Base-by-base conservation (phyloP, 495 filamentous ascomycete species). In the Hypoxylon crocopeplum region DNA sequence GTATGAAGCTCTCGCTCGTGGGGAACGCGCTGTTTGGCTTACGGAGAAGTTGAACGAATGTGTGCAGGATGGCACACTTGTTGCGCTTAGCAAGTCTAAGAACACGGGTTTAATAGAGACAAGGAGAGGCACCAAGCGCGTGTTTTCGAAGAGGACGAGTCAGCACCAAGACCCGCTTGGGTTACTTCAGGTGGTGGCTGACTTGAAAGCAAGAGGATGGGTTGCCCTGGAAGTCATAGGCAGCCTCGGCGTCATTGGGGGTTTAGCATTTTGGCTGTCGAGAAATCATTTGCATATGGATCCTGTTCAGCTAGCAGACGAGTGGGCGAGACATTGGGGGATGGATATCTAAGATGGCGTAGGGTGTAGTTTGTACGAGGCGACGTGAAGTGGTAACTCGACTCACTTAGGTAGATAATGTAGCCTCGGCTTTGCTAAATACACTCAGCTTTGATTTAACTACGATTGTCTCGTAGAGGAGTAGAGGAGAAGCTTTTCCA, bases 11-110 rank as follows among this genome's bases (percentile, higher is more conserved):
- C 77, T 95, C 0, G 84, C 87, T 6, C 77, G 82, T 4, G 82
- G 80, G n/a, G 90, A 96, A 58, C 79, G 89, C 21, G 88, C 89
- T 8, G 73, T 88, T 12, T 95, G 91, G 91, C 80, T 94, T 10
- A 89, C 87, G 0, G 86, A 93, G 69, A 79, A 82, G 59, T 72
- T 96, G 1, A 82, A 83, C 22, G 89, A 95, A 66, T 88, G 86
- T 57, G 83, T 93, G 6, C 72, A 85, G 13, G 88, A 93, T 57
- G 89, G 90, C 1, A 86, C 81, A 2, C 74, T 89, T 15, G 83
- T 89, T 1, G 81, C 59, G 19, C 10, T 60, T 13, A 61, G 48
- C 12, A 54, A 39, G 46, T 13, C 62, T 20, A 56, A 38, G 20
- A 51, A 56, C 11, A 54, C 44, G 19, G 37, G 48, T 5, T 56